These are phyloP conservation scores for Podospora pseudoanserina DNA, from an alignment of 495 filamentous ascomycete species.

Conservation along the genomic window DNA sequence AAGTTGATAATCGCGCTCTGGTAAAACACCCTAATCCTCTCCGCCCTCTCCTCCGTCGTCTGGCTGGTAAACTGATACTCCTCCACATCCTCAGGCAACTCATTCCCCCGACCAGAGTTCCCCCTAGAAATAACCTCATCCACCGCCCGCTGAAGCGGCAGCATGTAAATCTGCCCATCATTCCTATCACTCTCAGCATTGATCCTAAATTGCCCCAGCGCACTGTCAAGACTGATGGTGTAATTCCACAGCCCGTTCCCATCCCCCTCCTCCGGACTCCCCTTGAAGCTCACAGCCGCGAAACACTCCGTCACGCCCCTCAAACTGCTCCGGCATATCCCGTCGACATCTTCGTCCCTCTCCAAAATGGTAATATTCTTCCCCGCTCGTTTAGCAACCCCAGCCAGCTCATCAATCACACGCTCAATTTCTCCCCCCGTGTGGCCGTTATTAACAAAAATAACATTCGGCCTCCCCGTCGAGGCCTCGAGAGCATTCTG, in stretches of 20 bases:
- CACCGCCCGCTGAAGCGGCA: constrained; percentile 74
- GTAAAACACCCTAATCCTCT: constrained; percentile 59
- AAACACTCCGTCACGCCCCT: constrained; percentile 70
- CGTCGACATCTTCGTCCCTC: constrained; percentile 52
- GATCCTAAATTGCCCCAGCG: constrained; percentile 54
- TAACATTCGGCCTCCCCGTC: constrained; percentile 57
- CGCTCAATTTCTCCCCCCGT: constrained; percentile 65
- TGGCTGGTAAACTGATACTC: constrained; percentile 72
- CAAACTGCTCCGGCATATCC: constrained; percentile 61
- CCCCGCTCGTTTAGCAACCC: constrained; percentile 47
- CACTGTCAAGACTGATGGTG: constrained; percentile 68
- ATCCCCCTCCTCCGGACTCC: constrained; percentile 63
- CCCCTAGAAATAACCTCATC: constrained; percentile 62
- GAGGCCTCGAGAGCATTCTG: constrained; percentile 53
- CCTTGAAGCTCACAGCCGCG: constrained; percentile 69
- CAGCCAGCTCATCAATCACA: constrained; percentile 60
- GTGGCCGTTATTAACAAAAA: constrained; percentile 75
- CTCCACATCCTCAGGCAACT: constrained; percentile 46
- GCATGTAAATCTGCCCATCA: constrained; percentile 66
- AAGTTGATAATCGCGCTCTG: constrained; percentile 66
- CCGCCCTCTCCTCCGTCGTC: constrained; percentile 60
- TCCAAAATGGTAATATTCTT: constrained; percentile 53
- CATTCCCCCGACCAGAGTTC: neutral
- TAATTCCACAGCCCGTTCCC: constrained; percentile 75
- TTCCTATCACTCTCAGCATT: constrained; percentile 57